phyloP scores from a whole-genome alignment of 768 basidiomycete species.

The Collybia mongolica region DNA sequence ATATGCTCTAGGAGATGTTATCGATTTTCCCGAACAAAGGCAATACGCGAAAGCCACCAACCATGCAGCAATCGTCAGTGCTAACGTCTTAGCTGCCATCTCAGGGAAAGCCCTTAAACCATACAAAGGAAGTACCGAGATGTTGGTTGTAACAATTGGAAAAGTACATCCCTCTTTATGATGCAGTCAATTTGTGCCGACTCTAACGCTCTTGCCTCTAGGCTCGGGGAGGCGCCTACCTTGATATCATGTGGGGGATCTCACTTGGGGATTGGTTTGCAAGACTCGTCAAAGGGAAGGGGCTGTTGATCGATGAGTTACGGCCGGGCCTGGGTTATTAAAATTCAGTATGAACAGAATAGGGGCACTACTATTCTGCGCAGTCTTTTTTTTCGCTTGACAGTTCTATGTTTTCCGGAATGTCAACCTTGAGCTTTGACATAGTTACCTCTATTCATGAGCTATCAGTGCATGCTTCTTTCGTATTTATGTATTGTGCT shows the following conservation, averaged over 20 bases:
- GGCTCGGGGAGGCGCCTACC: conserved; percentile 41
- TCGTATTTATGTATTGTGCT: no score
- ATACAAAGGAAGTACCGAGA: conserved; percentile 50
- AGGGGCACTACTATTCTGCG: no score
- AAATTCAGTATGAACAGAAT: no score
- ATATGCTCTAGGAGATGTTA: conserved; percentile 66
- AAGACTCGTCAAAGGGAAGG: conserved; percentile 36
- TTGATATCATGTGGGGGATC: conserved; percentile 45
- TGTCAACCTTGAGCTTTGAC: no score
- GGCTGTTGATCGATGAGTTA: conserved; percentile 20
- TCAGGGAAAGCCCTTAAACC: conserved; percentile 28
- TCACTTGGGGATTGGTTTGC: conserved; percentile 46
- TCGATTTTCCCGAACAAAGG: conserved; percentile 65
- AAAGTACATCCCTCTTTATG: conserved; percentile 32
- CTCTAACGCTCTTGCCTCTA: conserved; percentile 14
- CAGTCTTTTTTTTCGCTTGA: no score
- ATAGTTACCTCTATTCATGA: no score
- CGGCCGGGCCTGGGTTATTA: conserved; percentile 13
- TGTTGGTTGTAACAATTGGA: conserved; percentile 57
- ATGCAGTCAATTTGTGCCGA: conserved; percentile 1
- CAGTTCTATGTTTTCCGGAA: no score
- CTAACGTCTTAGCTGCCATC: conserved; percentile 49
- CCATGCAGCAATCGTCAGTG: conserved; percentile 45
- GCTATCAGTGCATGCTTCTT: no score
- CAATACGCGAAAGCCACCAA: conserved; percentile 41